Conservation (phyloP, 305 asterid species). For the Fraxinus paxiana region DNA sequence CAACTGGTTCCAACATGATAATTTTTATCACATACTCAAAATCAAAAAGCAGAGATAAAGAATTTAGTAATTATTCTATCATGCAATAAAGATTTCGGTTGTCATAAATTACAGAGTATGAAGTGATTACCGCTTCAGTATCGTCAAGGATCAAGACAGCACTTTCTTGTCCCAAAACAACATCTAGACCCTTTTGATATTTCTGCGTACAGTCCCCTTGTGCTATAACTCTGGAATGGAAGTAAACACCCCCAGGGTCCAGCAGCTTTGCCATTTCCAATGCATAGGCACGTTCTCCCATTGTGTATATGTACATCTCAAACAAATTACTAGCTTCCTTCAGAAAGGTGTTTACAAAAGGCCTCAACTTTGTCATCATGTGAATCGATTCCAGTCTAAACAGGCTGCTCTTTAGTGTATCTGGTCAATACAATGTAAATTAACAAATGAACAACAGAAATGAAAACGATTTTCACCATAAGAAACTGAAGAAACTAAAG, state of each 20-base stretch:
- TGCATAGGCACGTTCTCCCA: constrained; percentile 94
- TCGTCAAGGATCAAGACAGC: constrained; percentile 87
- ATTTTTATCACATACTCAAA: background rate
- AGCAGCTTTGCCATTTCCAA: constrained; percentile 75
- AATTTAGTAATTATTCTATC: background rate
- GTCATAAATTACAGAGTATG: background rate
- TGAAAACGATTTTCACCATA: background rate
- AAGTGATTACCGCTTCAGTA: constrained; percentile 60
- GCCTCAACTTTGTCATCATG: constrained; percentile 94
- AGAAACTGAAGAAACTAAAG: constrained; percentile 14
- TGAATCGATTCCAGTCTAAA: constrained; percentile 59
- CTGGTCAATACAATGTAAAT: constrained; percentile 36
- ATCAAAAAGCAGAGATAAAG: background rate
- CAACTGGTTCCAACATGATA: background rate
- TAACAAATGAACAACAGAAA: background rate
- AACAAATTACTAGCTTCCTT: constrained; percentile 72
- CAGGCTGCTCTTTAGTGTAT: constrained; percentile 52
- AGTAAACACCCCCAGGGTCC: constrained; percentile 65
- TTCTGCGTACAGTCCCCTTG: constrained; percentile 77
- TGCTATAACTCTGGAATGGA: constrained; percentile 76
- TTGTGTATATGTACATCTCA: constrained; percentile 90
- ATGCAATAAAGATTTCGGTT: background rate
- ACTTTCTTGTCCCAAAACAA: constrained; percentile 83
- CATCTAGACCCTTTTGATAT: constrained; percentile 80
- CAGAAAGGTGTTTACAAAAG: constrained; percentile 67